phyloP scores from a whole-genome alignment of 139 green algal species.

The Closterium sp. region DNA sequence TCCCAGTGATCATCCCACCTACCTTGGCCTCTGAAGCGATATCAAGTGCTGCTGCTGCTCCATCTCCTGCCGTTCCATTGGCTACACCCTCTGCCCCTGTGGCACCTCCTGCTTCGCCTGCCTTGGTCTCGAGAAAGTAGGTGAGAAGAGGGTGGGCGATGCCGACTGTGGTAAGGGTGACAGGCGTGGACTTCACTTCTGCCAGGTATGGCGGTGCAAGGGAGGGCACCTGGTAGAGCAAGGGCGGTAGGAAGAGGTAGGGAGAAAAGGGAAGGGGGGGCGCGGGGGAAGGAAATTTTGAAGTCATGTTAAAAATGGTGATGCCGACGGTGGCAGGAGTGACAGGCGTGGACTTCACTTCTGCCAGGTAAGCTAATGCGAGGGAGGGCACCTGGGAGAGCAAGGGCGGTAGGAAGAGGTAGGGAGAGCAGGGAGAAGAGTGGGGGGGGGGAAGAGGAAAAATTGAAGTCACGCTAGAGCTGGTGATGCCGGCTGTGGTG shows the following conservation, averaged over 20 bases:
- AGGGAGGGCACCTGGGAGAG: too few species aligned
- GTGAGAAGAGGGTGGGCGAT: neutral
- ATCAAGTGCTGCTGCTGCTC: neutral
- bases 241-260: neutral
- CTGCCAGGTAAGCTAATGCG: too few species aligned
- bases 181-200: neutral
- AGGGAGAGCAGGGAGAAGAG: neutral
- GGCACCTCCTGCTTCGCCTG: neutral
- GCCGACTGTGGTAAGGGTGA: neutral
- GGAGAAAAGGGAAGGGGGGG: neutral
- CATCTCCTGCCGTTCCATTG: neutral
- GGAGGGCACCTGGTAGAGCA: neutral
- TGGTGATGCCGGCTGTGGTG: too few species aligned
- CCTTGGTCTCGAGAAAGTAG: neutral
- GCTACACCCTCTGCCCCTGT: neutral
- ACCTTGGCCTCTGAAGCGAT: neutral
- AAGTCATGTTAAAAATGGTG: too few species aligned
- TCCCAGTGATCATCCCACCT: neutral
- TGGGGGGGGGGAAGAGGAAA: too few species aligned
- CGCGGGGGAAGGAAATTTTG: too few species aligned
- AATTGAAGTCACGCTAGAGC: too few species aligned
- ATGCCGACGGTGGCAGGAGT: too few species aligned
- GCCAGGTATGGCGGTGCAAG: neutral
- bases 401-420: neutral
- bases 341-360: too few species aligned